These are phyloP conservation scores for Plasmodium gonderi DNA, from an alignment of 169 alveolate genomes.

Conservation along the genomic window DNA sequence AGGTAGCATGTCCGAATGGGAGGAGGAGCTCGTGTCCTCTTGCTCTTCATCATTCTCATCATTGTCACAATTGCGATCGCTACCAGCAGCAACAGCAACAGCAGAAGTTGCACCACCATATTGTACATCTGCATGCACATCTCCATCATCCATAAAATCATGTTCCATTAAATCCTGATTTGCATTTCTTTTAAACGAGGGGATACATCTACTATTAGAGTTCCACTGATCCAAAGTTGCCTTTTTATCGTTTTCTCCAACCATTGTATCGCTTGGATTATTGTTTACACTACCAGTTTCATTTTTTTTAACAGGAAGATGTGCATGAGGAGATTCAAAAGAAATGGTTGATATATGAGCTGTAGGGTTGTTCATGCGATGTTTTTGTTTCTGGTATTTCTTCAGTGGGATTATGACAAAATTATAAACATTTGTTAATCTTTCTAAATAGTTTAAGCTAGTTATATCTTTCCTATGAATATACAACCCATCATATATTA, in stretches of 20 bases:
- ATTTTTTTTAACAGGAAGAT: not conserved
- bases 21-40: not conserved
- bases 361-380: not conserved
- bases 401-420: constrained; percentile 81
- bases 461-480: constrained; percentile 87
- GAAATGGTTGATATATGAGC: not conserved
- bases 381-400: constrained; percentile 2
- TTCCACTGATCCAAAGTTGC: not conserved
- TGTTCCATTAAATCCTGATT: not conserved
- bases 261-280: not conserved
- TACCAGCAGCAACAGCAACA: too few relatives aligned
- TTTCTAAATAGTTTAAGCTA: constrained; percentile 84
- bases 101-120: too few relatives aligned
- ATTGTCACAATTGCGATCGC: too few relatives aligned
- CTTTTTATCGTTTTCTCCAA: not conserved
- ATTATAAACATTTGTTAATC: constrained; percentile 85
- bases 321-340: not conserved
- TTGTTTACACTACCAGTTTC: not conserved
- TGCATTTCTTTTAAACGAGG: not conserved
- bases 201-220: not conserved
- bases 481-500: constrained; percentile 90
- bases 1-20: not conserved
- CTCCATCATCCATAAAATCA: not conserved
- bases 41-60: not conserved
- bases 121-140: too few relatives aligned